phyloP scores from a whole-genome alignment of 2,329 filamentous ascomycete species.

The Elsinoe fawcettii region DNA sequence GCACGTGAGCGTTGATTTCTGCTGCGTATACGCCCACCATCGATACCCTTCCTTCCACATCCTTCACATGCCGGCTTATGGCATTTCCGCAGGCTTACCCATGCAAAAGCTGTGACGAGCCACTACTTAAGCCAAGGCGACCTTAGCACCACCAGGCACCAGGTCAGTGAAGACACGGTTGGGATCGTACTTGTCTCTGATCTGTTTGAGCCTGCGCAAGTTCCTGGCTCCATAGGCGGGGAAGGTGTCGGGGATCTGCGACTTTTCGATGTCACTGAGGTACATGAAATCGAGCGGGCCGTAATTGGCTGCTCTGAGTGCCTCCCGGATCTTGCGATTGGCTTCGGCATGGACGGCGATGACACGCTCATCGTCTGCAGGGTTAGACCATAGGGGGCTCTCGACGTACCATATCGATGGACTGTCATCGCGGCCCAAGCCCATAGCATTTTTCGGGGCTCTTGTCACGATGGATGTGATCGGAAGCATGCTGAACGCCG shows the following conservation, averaged over 20 bases:
- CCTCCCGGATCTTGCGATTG: neutral
- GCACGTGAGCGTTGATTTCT: too few relatives aligned
- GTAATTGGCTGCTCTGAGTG: neutral
- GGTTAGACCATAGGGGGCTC: neutral
- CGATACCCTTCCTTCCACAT: too few relatives aligned
- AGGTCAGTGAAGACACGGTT: too few relatives aligned
- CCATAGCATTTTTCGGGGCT: neutral
- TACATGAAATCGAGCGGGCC: neutral
- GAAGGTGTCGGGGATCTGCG: neutral
- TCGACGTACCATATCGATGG: neutral
- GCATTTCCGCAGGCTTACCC: too few relatives aligned
- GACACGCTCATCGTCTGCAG: neutral
- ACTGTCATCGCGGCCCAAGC: neutral
- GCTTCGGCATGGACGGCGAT: neutral
- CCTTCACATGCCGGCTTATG: too few relatives aligned
- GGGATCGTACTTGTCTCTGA: too few relatives aligned
- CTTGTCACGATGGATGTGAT: neutral
- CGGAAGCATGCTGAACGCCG: neutral
- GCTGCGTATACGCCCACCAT: too few relatives aligned
- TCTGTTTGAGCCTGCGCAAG: neutral
- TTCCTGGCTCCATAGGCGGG: neutral
- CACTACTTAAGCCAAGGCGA: too few relatives aligned
- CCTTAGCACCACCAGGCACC: too few relatives aligned
- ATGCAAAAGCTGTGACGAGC: too few relatives aligned
- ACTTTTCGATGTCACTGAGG: neutral